Conservation (phyloP, 2,329 filamentous ascomycete genomes). For the Bipolaris sorokiniana region DNA sequence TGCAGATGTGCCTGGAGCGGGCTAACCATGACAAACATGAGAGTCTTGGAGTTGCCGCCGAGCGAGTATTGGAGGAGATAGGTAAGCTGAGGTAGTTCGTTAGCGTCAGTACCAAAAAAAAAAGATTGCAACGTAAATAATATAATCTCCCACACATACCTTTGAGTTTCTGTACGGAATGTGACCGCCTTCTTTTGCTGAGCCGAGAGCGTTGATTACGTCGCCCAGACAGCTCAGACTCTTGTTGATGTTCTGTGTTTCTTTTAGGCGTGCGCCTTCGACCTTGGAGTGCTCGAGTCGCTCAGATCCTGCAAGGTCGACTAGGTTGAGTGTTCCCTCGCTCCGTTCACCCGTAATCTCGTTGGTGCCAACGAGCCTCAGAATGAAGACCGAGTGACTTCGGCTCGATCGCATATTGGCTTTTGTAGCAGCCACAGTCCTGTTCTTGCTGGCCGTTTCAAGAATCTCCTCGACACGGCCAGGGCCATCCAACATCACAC, state of each 20-base stretch:
- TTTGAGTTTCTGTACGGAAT: conserved; percentile 97
- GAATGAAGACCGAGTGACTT: conserved; percentile 94
- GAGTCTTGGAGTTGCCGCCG: conserved; percentile 93
- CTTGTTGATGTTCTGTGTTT: conserved; percentile 98
- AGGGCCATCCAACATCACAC: conserved; percentile 77
- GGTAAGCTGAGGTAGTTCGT: conserved; percentile 65
- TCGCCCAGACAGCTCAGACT: conserved; percentile 90
- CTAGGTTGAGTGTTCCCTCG: conserved; percentile 92
- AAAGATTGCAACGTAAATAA: no score
- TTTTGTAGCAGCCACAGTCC: conserved; percentile 94
- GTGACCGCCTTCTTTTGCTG: conserved; percentile 76
- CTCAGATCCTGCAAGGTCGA: conserved; percentile 94
- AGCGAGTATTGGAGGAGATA: conserved; percentile 94
- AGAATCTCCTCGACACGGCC: conserved; percentile 81
- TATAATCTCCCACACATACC: conserved; percentile 54
- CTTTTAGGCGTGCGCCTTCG: conserved; percentile 84
- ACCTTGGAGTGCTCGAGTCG: conserved; percentile 85
- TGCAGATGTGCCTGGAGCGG: conserved; percentile 88
- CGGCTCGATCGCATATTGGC: conserved; percentile 94
- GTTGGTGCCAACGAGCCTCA: conserved; percentile 72
- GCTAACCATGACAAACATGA: conserved; percentile 99
- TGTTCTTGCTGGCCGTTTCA: conserved; percentile 79
- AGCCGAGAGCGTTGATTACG: conserved; percentile 91
- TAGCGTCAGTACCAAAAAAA: no score
- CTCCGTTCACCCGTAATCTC: conserved; percentile 78